Evolutionary conservation across 805 yeast genomes (phyloP).

Genomic region (Myxozyma mucilagina): DNA sequence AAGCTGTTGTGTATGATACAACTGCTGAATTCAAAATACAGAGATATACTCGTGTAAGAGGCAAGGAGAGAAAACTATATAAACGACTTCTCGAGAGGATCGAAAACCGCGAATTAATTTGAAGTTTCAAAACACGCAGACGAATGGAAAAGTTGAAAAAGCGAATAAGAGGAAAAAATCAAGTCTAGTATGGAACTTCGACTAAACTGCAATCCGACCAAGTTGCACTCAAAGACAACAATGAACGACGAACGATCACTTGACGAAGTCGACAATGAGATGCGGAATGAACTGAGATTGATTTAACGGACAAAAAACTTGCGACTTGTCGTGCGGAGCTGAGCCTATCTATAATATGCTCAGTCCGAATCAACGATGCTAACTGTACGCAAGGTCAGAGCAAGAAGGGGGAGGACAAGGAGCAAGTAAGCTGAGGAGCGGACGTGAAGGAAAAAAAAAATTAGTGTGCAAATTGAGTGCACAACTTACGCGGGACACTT

Average conservation of each 20-base stretch:
- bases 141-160: not conserved
- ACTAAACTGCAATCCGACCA: not conserved
- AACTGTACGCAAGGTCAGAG: not conserved
- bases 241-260: too few relatives aligned
- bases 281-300: not conserved
- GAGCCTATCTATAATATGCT: not conserved
- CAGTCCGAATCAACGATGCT: not conserved
- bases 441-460: conserved; percentile 25
- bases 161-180: not conserved
- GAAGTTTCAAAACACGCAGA: conserved; percentile 11
- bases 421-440: conserved; percentile 8
- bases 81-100: conserved; percentile 9
- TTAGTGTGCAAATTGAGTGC: conserved; percentile 4
- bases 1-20: not conserved
- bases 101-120: conserved; percentile 15
- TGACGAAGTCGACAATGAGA: not conserved
- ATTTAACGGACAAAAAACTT: conserved; percentile 1
- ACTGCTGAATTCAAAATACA: not conserved
- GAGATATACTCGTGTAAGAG: not conserved
- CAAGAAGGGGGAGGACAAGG: conserved; percentile 7
- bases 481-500: not conserved
- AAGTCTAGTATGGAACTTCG: not conserved
- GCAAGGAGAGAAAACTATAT: conserved; percentile 3
- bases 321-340: not conserved
- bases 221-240: too few relatives aligned